phyloP scores from a whole-genome alignment of 2,329 filamentous ascomycete species.

The Conoideocrella luteorostrata region DNA sequence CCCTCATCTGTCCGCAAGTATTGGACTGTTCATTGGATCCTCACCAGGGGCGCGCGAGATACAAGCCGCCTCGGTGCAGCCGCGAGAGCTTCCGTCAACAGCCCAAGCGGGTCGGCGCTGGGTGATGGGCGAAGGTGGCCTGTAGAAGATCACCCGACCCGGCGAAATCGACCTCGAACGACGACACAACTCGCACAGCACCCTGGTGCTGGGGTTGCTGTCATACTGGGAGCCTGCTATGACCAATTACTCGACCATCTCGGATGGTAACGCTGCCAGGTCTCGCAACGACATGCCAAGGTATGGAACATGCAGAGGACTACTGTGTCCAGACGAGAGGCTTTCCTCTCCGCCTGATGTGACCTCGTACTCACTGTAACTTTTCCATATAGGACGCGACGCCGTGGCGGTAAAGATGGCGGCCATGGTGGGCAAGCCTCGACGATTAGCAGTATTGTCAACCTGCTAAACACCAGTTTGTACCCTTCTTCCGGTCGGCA shows the following conservation, averaged over 20 bases:
- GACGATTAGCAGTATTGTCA: conserved; percentile 87
- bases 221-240: conserved; percentile 30
- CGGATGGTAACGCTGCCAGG: conserved; percentile 38
- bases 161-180: neutral
- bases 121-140: neutral
- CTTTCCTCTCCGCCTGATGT: neutral
- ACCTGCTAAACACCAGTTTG: conserved; percentile 91
- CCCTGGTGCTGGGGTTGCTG: conserved; percentile 6
- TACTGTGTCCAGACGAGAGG: neutral
- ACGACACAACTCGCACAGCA: conserved; percentile 4
- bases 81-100: conserved; percentile 1
- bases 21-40: conserved; percentile 1
- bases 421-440: conserved; percentile 68
- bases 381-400: conserved; percentile 39
- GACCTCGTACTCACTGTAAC: conserved; percentile 6
- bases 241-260: conserved; percentile 49
- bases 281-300: conserved; percentile 42
- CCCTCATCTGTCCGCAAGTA: neutral
- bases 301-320: conserved; percentile 24
- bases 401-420: conserved; percentile 63
- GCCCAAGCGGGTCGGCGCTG: neutral
- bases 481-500: conserved; percentile 9
- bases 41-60: neutral
- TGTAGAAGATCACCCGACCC: neutral
- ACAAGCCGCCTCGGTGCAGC: neutral